phyloP scores from a whole-genome alignment of 371 early-diverging fungal genomes.

The Mortierella sp. region DNA sequence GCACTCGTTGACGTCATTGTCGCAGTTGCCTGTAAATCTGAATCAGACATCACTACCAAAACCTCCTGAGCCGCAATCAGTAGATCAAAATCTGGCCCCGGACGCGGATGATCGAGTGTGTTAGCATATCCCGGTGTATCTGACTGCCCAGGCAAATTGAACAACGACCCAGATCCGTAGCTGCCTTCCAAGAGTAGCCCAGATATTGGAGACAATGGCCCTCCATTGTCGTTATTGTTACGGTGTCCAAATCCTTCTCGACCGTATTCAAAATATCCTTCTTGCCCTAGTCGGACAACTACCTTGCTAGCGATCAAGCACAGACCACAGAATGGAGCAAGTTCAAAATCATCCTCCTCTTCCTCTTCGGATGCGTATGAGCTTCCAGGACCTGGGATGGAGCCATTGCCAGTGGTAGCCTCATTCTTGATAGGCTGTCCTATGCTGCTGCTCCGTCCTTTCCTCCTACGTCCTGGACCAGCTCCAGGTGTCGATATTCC shows the following conservation, averaged over 20 bases:
- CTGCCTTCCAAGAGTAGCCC: neutral
- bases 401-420: neutral
- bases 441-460: slow-evolving; percentile 32
- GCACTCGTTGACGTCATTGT: slow-evolving; percentile 12
- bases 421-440: slow-evolving; percentile 20
- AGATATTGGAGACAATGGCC: slow-evolving; percentile 8
- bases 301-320: slow-evolving; percentile 57
- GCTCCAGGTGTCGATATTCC: slow-evolving; percentile 17
- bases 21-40: slow-evolving; percentile 10
- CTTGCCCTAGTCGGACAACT: slow-evolving; percentile 49
- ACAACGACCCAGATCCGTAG: neutral
- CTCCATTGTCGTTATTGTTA: slow-evolving; percentile 10
- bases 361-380: slow-evolving; percentile 23
- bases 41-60: slow-evolving; percentile 36
- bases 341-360: slow-evolving; percentile 57
- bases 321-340: slow-evolving; percentile 60
- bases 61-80: slow-evolving; percentile 50
- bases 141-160: neutral
- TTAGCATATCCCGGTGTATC: slow-evolving; percentile 19
- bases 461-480: slow-evolving; percentile 22
- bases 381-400: neutral
- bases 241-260: slow-evolving; percentile 45
- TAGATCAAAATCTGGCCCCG: slow-evolving; percentile 49
- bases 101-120: slow-evolving; percentile 14
- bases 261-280: slow-evolving; percentile 54